Conservation (phyloP, 257 asterid species). For the Marsdenia floribunda region DNA sequence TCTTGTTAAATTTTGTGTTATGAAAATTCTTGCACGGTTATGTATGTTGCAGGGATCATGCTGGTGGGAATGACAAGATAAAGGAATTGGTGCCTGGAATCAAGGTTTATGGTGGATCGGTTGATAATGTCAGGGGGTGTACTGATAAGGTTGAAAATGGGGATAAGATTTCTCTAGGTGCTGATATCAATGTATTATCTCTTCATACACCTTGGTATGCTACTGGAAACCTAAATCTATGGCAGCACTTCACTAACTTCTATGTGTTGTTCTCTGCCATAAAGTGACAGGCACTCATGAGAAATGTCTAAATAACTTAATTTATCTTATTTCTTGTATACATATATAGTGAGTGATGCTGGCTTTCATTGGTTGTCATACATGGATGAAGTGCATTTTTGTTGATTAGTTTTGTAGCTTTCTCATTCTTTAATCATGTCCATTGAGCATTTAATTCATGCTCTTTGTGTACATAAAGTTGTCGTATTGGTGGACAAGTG, state of each 20-base stretch:
- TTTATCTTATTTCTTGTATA: background rate
- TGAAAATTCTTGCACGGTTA: background rate
- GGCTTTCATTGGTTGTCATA: background rate
- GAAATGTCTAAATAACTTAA: background rate
- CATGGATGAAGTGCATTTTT: background rate
- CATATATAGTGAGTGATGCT: background rate
- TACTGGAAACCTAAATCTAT: background rate
- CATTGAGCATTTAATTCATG: background rate
- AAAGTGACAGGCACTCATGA: background rate
- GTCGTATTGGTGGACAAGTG: background rate
- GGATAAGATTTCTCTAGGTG: constrained; percentile 67
- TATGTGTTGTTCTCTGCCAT: background rate
- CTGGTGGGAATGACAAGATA: constrained; percentile 93
- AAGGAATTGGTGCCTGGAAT: constrained; percentile 72
- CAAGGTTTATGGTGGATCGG: constrained; percentile 75
- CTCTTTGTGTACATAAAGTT: background rate
- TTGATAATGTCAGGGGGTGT: constrained; percentile 78
- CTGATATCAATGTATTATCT: constrained; percentile 49
- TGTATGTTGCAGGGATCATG: constrained; percentile 68
- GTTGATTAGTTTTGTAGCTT: background rate
- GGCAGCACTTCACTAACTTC: background rate
- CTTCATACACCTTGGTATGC: constrained; percentile 86
- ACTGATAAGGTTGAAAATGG: constrained; percentile 79
- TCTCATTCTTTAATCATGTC: background rate
- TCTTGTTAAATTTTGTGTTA: background rate